Percentiles rank a stretch among this genome's conserved stretches.
phyloP scores from a whole-genome alignment of 768 basidiomycete species.

The Mycena floridula region DNA sequence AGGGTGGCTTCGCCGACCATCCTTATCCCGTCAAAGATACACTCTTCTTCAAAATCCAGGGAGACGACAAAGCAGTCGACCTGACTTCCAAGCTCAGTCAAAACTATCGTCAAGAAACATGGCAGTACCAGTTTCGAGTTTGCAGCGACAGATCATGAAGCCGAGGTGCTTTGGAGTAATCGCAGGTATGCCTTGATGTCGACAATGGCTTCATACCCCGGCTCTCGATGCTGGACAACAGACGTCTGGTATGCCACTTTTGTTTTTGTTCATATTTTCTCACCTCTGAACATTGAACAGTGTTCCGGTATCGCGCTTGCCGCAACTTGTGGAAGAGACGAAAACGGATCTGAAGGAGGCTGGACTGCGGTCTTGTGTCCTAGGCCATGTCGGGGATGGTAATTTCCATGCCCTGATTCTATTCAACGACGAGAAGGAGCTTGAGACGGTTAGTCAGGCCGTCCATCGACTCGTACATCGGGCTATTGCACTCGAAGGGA shows the following conservation, averaged over 20 bases:
- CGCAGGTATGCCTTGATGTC: constrained; percentile 80
- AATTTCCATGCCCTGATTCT: constrained; percentile 51
- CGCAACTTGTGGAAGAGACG: constrained; percentile 69
- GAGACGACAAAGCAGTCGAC: constrained; percentile 52
- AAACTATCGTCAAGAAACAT: constrained; percentile 59
- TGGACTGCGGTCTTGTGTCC: constrained; percentile 60
- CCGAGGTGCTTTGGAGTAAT: constrained; percentile 75
- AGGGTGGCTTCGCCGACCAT: constrained; percentile 50
- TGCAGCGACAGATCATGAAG: constrained; percentile 69
- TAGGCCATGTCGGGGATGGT: constrained; percentile 80
- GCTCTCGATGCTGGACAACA: constrained; percentile 72
- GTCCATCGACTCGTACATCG: constrained; percentile 68
- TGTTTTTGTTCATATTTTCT: neutral
- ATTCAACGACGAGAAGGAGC: constrained; percentile 54
- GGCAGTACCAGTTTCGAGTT: constrained; percentile 66
- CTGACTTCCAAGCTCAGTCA: constrained; percentile 53
- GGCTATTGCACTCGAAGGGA: constrained; percentile 71
- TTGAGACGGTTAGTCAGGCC: constrained; percentile 45
- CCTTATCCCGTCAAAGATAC: constrained; percentile 70
- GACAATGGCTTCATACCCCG: constrained; percentile 58
- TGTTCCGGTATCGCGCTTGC: constrained; percentile 65
- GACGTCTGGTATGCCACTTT: constrained; percentile 68
- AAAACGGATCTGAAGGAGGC: constrained; percentile 65
- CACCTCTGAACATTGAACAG: constrained; percentile 25
- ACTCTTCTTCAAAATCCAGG: constrained; percentile 91